A percentile compares a stretch with the other conserved stretches of the same genome.
Evolutionary conservation across 257 asterid genomes (phyloP).

Genomic region (Salvia splendens): DNA sequence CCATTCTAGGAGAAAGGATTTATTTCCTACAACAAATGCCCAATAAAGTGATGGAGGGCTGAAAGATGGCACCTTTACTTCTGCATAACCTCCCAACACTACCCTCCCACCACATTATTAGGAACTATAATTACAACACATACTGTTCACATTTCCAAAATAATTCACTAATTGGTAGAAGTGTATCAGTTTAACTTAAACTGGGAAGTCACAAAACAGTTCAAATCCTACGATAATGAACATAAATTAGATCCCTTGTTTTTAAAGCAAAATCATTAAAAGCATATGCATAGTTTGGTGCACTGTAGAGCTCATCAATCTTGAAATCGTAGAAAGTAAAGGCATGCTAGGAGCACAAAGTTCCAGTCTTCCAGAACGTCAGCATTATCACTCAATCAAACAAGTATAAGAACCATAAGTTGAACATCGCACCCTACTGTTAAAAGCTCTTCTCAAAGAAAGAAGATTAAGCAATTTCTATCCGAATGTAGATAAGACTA

Average conservation of each 20-base stretch:
- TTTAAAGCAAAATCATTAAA: not conserved
- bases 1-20: not conserved
- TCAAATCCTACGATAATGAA: not conserved
- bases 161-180: not conserved
- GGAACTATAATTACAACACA: not conserved
- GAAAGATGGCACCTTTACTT: not conserved
- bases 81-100: not conserved
- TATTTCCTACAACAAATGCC: not conserved
- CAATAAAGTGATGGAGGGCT: not conserved
- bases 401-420: not conserved
- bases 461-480: no score
- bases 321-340: conserved; percentile 13
- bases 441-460: no score
- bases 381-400: not conserved
- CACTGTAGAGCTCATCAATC: conserved; percentile 2
- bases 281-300: not conserved
- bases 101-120: conserved; percentile 6
- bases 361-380: no score
- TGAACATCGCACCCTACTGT: no score
- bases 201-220: not conserved
- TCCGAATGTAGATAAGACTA: no score
- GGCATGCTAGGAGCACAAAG: not conserved
- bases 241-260: not conserved
- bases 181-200: not conserved
- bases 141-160: not conserved